Evolutionary conservation across 2,329 filamentous ascomycete genomes (phyloP).

Genomic region (Myrmaecium sp.): DNA sequence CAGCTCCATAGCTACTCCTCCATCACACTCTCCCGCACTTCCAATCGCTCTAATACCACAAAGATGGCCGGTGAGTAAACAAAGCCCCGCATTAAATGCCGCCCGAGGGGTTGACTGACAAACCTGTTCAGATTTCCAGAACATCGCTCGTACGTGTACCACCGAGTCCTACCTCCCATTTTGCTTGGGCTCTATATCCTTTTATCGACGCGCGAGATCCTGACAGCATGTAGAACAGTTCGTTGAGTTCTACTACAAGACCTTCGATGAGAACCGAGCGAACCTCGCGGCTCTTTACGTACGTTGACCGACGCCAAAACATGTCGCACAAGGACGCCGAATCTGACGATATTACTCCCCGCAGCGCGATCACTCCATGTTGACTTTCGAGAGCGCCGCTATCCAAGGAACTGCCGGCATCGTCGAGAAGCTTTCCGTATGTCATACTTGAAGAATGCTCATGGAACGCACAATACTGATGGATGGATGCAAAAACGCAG

Average conservation of each 20-base stretch:
- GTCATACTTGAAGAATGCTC: constrained; percentile 14
- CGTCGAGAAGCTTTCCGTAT: constrained; percentile 64
- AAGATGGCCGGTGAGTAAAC: constrained; percentile 5
- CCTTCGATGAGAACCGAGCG: constrained; percentile 59
- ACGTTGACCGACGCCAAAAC: constrained; percentile 21
- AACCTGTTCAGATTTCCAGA: constrained; percentile 18
- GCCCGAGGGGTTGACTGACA: constrained; percentile 1
- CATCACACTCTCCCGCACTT: too few relatives aligned
- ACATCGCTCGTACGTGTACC: constrained; percentile 25
- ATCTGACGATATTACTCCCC: constrained; percentile 5
- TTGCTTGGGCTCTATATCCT: background rate
- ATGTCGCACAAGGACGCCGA: constrained; percentile 3
- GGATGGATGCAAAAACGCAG: too few relatives aligned
- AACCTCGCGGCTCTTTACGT: constrained; percentile 63
- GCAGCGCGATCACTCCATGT: constrained; percentile 71
- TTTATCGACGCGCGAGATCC: background rate
- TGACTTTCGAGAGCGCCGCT: constrained; percentile 71
- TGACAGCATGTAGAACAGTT: constrained; percentile 72
- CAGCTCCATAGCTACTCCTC: too few relatives aligned
- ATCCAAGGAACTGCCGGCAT: constrained; percentile 49
- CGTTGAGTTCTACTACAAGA: constrained; percentile 77
- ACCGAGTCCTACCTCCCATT: too few relatives aligned
- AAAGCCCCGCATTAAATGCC: background rate
- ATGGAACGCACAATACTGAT: too few relatives aligned
- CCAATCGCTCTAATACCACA: too few relatives aligned